Evolutionary conservation across 805 yeast genomes (phyloP).

Genomic region (Yarrowia sp.): DNA sequence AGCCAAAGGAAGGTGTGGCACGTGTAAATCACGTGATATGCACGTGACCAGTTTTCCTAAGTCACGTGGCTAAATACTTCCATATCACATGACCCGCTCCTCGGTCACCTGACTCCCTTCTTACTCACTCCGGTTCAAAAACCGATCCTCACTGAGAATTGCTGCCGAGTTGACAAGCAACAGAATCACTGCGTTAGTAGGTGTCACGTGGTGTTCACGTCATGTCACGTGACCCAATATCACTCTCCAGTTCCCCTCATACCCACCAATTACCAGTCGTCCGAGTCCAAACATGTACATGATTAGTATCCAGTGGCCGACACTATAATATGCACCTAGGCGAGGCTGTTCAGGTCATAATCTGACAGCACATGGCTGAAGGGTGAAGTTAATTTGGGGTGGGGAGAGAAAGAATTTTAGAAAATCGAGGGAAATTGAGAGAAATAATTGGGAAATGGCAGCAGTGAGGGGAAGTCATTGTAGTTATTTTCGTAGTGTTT

Average conservation of each 20-base stretch:
- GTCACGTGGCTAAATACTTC: too few relatives aligned
- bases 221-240: background rate
- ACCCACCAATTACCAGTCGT: constrained; percentile 30
- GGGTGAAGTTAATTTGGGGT: too few relatives aligned
- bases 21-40: background rate
- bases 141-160: constrained; percentile 79
- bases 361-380: background rate
- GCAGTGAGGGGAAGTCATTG: too few relatives aligned
- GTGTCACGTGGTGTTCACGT: background rate
- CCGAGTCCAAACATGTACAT: constrained; percentile 37
- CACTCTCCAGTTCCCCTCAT: background rate
- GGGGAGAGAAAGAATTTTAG: background rate
- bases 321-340: constrained; percentile 8
- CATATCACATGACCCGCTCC: background rate
- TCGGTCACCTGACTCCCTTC: background rate
- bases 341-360: background rate
- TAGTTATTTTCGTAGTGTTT: too few relatives aligned
- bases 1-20: constrained; percentile 10
- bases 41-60: too few relatives aligned
- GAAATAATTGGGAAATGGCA: too few relatives aligned
- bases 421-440: background rate
- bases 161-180: constrained; percentile 76
- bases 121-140: constrained; percentile 65
- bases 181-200: constrained; percentile 46
- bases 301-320: constrained; percentile 11